Percentiles rank a stretch among this genome's conserved stretches.
Evolutionary conservation across 2,329 filamentous ascomycete genomes (phyloP).

Genomic region (Dichotomopilus funicola): DNA sequence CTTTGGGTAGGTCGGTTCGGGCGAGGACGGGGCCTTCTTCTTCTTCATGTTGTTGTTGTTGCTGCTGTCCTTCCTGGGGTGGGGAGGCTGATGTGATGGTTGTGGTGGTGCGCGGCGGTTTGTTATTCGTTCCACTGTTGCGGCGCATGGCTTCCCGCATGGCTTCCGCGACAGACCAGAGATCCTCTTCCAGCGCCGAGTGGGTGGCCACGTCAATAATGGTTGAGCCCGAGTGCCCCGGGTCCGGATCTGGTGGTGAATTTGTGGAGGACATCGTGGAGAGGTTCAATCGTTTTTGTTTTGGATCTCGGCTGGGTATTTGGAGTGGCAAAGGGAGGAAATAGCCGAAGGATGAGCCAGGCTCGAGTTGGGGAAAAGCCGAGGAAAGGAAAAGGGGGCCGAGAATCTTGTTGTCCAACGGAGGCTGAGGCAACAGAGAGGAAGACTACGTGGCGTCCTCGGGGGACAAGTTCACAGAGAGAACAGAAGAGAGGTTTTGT

Average conservation of each 20-base stretch:
- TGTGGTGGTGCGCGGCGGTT: neutral
- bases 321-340: neutral
- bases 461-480: neutral
- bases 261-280: neutral
- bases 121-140: neutral
- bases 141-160: constrained; percentile 1
- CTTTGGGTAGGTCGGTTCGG: no score
- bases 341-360: no score
- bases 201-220: constrained; percentile 12
- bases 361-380: no score
- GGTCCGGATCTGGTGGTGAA: neutral
- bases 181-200: constrained; percentile 12
- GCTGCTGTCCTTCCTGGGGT: neutral
- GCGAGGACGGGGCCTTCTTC: no score
- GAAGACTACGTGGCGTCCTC: neutral
- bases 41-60: no score
- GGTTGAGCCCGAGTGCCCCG: constrained; percentile 12
- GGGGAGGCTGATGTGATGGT: neutral
- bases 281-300: neutral
- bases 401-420: no score
- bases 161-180: constrained; percentile 13
- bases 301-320: neutral
- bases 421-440: no score
- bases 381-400: no score
- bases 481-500: neutral